Conservation (phyloP, 345 rosid genomes). For the Carallia brachiata region DNA sequence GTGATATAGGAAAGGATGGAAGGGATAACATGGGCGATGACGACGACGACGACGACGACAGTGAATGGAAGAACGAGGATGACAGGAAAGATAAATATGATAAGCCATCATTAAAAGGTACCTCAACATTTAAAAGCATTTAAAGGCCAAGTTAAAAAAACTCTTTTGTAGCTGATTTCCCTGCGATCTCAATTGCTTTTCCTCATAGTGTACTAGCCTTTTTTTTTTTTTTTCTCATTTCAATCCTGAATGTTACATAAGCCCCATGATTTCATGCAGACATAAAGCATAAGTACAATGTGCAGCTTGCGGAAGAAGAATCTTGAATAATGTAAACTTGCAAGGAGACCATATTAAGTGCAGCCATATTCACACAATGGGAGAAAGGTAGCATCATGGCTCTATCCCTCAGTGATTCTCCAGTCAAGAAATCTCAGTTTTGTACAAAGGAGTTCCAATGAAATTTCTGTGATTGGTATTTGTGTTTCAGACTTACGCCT, state of each 20-base stretch:
- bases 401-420: background rate
- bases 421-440: background rate
- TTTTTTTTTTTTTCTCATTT: background rate
- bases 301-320: conserved; percentile 60
- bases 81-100: conserved; percentile 40
- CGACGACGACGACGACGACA: background rate
- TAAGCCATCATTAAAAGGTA: conserved; percentile 31
- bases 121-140: background rate
- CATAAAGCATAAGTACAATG: conserved; percentile 51
- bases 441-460: background rate
- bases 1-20: conserved; percentile 89
- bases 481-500: conserved; percentile 19
- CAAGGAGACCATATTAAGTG: background rate
- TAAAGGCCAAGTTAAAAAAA: background rate
- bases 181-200: too few species aligned
- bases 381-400: background rate
- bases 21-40: conserved; percentile 71
- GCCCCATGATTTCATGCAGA: conserved; percentile 42
- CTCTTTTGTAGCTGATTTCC: too few species aligned
- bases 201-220: too few species aligned
- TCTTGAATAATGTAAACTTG: conserved; percentile 30
- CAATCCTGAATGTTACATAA: conserved; percentile 8
- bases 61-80: conserved; percentile 58
- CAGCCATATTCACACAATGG: background rate
- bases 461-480: conserved; percentile 16